phyloP scores from a whole-genome alignment of 2,329 filamentous ascomycete genomes.

The Verticillium klebahnii region DNA sequence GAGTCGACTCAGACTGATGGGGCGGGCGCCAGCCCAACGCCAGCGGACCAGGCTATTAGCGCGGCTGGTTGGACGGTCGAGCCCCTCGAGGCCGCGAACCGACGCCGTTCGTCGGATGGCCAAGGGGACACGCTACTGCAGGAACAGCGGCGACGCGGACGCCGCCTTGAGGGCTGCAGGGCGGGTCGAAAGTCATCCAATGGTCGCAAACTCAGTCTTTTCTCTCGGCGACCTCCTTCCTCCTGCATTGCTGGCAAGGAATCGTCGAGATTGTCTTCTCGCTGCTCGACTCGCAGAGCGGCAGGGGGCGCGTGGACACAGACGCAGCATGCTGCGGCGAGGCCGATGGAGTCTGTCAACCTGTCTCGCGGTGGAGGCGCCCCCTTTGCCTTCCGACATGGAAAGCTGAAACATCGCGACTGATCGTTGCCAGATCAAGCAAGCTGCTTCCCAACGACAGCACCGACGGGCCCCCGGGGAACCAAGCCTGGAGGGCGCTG shows the following conservation, averaged over 20 bases:
- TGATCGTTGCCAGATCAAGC: neutral
- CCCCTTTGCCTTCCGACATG: neutral
- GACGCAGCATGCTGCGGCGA: neutral
- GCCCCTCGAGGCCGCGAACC: neutral
- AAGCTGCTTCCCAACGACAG: neutral
- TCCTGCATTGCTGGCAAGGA: neutral
- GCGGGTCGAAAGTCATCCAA: neutral
- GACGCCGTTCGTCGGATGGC: neutral
- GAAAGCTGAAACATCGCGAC: neutral
- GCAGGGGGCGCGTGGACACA: neutral
- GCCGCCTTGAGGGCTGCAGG: neutral
- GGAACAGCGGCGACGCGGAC: constrained; percentile 5
- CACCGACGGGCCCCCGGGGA: neutral
- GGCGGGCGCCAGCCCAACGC: neutral
- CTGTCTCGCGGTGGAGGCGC: neutral
- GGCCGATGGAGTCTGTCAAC: neutral
- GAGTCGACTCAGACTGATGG: neutral
- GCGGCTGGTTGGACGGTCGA: neutral
- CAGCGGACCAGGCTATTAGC: neutral
- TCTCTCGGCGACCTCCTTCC: neutral
- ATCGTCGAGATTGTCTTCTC: neutral
- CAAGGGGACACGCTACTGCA: constrained; percentile 9
- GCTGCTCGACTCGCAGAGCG: neutral
- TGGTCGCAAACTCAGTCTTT: neutral
- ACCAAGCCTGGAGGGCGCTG: neutral